Conservation (phyloP, 495 filamentous ascomycete species). For the Penicillium manginii region DNA sequence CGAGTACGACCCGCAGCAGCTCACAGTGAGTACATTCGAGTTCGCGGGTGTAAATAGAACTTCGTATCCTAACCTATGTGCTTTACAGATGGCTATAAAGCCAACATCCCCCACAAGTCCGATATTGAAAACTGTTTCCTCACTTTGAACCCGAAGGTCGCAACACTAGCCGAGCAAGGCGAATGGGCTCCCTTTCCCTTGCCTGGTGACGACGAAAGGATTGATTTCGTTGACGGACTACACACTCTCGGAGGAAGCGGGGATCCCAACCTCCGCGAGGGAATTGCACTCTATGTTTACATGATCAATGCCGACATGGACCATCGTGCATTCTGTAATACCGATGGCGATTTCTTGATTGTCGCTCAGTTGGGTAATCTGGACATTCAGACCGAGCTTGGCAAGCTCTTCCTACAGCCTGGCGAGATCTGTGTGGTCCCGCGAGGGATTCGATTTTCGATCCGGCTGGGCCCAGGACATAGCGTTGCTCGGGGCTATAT, state of each 20-base stretch:
- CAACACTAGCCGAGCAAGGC: slow-evolving; percentile 39
- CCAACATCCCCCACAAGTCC: slow-evolving; percentile 36
- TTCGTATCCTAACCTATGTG: neutral
- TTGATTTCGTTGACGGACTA: slow-evolving; percentile 46
- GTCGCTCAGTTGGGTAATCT: slow-evolving; percentile 44
- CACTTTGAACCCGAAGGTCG: slow-evolving; percentile 42
- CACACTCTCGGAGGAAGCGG: slow-evolving; percentile 46
- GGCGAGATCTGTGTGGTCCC: slow-evolving; percentile 49
- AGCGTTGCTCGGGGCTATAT: slow-evolving; percentile 41
- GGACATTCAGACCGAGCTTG: slow-evolving; percentile 48
- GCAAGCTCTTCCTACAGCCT: slow-evolving; percentile 44
- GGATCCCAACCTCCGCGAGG: slow-evolving; percentile 18
- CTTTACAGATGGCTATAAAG: slow-evolving; percentile 38
- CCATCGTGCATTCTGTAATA: slow-evolving; percentile 43
- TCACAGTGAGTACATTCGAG: slow-evolving; percentile 35
- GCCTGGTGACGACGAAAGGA: slow-evolving; percentile 35
- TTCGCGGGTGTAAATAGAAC: neutral
- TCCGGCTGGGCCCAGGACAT: slow-evolving; percentile 28
- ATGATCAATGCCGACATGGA: slow-evolving; percentile 20
- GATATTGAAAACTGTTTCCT: slow-evolving; percentile 47
- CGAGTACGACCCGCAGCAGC: slow-evolving; percentile 43
- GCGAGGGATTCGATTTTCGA: slow-evolving; percentile 38
- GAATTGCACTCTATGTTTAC: slow-evolving; percentile 19
- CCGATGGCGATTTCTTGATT: slow-evolving; percentile 47
- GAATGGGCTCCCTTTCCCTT: slow-evolving; percentile 49